Evolutionary conservation across 192 early-diverging fungal genomes (phyloP).

Genomic region (Coemansia reversa): DNA sequence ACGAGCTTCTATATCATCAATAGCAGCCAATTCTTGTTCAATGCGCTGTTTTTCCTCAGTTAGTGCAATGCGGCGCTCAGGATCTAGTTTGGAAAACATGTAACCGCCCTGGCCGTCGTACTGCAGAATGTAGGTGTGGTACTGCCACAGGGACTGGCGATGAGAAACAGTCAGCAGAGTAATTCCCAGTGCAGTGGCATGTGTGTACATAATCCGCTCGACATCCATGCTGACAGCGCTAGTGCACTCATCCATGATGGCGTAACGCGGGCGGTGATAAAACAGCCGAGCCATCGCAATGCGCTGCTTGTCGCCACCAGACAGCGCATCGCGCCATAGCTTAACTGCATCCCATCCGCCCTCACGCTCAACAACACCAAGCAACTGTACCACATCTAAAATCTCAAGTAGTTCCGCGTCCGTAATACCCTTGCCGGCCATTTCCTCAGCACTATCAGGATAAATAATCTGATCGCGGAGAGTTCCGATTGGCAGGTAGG

Average conservation of each 20-base stretch:
- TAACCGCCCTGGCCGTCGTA: conserved; percentile 98
- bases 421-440: conserved; percentile 65
- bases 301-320: conserved; percentile 94
- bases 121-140: conserved; percentile 93
- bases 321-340: conserved; percentile 89
- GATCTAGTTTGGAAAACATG: conserved; percentile 87
- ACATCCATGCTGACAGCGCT: conserved; percentile 92
- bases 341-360: conserved; percentile 88
- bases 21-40: conserved; percentile 53
- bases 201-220: conserved; percentile 88
- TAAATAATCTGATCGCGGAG: conserved; percentile 98
- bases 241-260: conserved; percentile 95
- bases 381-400: conserved; percentile 81
- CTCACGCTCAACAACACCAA: conserved; percentile 80
- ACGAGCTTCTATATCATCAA: conserved; percentile 41
- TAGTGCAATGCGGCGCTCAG: conserved; percentile 78
- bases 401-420: conserved; percentile 80
- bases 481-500: conserved; percentile 93
- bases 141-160: conserved; percentile 93
- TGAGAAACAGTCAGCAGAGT: conserved; percentile 93
- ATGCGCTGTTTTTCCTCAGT: conserved; percentile 89
- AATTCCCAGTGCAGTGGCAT: conserved; percentile 78
- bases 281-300: conserved; percentile 96
- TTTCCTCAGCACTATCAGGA: conserved; percentile 82
- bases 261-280: conserved; percentile 93